These are phyloP conservation scores for Cymbopogon citratus DNA, from an alignment of 176 grass and related monocot species.

Conservation along the genomic window DNA sequence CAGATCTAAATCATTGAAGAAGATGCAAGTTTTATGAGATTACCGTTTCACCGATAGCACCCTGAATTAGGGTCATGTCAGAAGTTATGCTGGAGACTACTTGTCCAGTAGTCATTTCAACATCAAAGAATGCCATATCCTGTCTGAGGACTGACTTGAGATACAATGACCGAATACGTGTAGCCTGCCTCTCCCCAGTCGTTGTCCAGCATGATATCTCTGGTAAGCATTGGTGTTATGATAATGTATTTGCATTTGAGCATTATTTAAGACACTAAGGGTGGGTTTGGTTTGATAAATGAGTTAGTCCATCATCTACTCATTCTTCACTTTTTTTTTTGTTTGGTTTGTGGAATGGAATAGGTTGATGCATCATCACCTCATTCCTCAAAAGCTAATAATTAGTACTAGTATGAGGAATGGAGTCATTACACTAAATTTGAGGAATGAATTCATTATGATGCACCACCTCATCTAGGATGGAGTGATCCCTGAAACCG, in stretches of 20 bases:
- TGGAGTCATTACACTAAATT: too few relatives aligned
- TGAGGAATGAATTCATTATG: too few relatives aligned
- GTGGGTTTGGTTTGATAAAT: too few relatives aligned
- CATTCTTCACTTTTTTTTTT: too few relatives aligned
- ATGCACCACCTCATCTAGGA: too few relatives aligned
- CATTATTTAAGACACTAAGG: background rate
- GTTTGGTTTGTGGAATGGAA: too few relatives aligned
- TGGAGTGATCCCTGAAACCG: too few relatives aligned
- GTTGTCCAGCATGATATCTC: constrained; percentile 68
- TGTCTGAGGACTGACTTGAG: constrained; percentile 51
- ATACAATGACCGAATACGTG: constrained; percentile 49
- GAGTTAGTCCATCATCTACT: too few relatives aligned
- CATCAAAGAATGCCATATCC: constrained; percentile 68
- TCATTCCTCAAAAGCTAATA: too few relatives aligned
- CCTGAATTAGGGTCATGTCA: constrained; percentile 51
- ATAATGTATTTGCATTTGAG: background rate
- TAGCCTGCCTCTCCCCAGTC: constrained; percentile 61
- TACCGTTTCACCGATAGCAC: constrained; percentile 68
- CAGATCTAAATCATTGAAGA: constrained; percentile 3
- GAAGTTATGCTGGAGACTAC: constrained; percentile 42
- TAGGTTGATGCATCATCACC: too few relatives aligned
- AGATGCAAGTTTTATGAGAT: background rate
- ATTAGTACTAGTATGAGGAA: too few relatives aligned
- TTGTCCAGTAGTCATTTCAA: constrained; percentile 55
- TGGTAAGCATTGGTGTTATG: constrained; percentile 13